A percentile compares a stretch with the other conserved stretches of the same genome.
Conservation (phyloP, 306 rosid genomes). For the Ormosia emarginata region DNA sequence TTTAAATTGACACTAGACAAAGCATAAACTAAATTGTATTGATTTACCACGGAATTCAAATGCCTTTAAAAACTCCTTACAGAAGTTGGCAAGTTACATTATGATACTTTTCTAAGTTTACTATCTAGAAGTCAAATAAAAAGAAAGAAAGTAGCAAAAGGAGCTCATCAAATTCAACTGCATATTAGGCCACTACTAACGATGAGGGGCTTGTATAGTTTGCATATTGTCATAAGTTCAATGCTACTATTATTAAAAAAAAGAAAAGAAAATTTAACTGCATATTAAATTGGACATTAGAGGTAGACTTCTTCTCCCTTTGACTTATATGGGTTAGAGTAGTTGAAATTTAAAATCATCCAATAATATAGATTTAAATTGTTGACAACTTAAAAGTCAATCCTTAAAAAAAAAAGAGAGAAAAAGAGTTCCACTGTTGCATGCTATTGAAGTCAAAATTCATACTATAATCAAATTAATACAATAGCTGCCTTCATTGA, state of each 20-base stretch:
- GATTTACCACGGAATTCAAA: background rate
- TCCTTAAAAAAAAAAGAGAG: background rate
- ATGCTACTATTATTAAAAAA: no score
- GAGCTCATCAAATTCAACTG: background rate
- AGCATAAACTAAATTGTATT: background rate
- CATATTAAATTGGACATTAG: slow-evolving; percentile 7
- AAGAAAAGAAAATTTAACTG: background rate
- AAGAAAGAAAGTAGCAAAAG: background rate
- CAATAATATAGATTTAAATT: background rate
- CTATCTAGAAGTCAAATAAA: background rate
- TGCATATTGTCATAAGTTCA: background rate
- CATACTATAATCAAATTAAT: background rate
- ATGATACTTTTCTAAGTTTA: background rate
- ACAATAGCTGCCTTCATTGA: slow-evolving; percentile 13
- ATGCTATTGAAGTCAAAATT: slow-evolving; percentile 23
- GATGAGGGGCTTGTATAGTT: background rate
- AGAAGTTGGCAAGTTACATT: background rate
- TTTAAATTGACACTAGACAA: background rate
- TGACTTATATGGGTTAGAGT: background rate
- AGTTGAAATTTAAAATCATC: slow-evolving; percentile 16
- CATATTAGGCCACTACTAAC: no score
- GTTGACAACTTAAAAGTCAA: slow-evolving; percentile 37
- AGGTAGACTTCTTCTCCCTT: background rate
- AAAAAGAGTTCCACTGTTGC: background rate
- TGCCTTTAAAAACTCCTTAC: background rate